Evolutionary conservation across 2,329 filamentous ascomycete species (phyloP).

Genomic region (Uncinocarpus reesii): DNA sequence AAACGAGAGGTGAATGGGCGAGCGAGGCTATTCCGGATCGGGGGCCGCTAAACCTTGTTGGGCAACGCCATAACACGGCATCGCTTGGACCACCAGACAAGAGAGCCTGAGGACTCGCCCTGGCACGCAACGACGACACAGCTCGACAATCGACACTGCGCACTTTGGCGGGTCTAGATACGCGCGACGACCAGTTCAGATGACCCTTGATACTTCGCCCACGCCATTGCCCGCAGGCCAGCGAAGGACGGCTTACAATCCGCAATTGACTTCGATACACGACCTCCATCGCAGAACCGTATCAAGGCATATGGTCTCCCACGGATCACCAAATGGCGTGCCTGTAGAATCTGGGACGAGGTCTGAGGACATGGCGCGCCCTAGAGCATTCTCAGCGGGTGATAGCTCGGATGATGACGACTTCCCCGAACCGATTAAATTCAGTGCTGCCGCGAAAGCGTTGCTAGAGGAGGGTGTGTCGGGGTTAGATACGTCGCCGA

Average conservation of each 20-base stretch:
- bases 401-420: slow-evolving; percentile 96
- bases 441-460: slow-evolving; percentile 84
- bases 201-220: slow-evolving; percentile 28
- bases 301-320: slow-evolving; percentile 26
- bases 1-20: too few relatives aligned
- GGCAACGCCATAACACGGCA: too few relatives aligned
- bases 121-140: too few relatives aligned
- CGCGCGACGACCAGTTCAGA: slow-evolving; percentile 16
- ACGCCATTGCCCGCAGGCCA: slow-evolving; percentile 31
- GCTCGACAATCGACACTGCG: slow-evolving; percentile 4
- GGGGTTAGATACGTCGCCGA: slow-evolving; percentile 47
- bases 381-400: slow-evolving; percentile 11
- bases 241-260: slow-evolving; percentile 24
- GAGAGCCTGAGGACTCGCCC: neutral
- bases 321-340: slow-evolving; percentile 25
- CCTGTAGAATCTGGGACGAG: neutral
- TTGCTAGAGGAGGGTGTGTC: slow-evolving; percentile 51
- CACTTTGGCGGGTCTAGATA: slow-evolving; percentile 14
- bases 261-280: slow-evolving; percentile 29
- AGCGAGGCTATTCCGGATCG: too few relatives aligned
- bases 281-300: slow-evolving; percentile 31
- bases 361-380: slow-evolving; percentile 16
- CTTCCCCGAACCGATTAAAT: slow-evolving; percentile 80
- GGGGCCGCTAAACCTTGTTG: too few relatives aligned
- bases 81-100: too few relatives aligned